A percentile compares a stretch with the other conserved stretches of the same genome.
These are phyloP conservation scores for Cryptococcus deneoformans DNA, from an alignment of 1,284 basidiomycete species.

Conservation along the genomic window DNA sequence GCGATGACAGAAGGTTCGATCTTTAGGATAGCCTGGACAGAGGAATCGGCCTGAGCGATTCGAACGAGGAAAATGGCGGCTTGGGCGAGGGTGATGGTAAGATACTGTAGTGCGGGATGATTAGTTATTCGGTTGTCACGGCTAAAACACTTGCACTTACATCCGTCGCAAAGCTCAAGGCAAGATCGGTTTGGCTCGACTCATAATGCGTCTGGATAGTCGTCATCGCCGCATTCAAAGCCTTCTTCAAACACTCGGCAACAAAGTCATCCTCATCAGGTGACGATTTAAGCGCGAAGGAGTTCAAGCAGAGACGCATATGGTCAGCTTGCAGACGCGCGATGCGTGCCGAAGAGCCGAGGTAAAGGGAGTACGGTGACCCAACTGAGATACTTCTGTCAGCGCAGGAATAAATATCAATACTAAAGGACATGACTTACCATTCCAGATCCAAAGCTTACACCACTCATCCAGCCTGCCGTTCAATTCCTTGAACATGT, in stretches of 20 bases:
- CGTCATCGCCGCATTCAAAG: constrained; percentile 30
- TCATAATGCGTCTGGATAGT: constrained; percentile 37
- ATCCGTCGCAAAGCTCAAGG: constrained; percentile 36
- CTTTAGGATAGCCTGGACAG: constrained; percentile 13
- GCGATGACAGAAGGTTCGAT: constrained; percentile 26
- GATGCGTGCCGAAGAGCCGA: constrained; percentile 29
- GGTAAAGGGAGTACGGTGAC: constrained; percentile 31
- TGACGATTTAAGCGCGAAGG: constrained; percentile 29
- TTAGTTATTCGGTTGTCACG: not conserved
- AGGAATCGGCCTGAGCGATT: constrained; percentile 19
- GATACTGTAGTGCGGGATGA: constrained; percentile 17
- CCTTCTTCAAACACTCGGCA: constrained; percentile 28
- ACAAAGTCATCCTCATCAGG: constrained; percentile 24
- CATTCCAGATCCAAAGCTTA: constrained; percentile 32
- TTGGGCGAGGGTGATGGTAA: constrained; percentile 36
- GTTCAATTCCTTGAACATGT: constrained; percentile 33
- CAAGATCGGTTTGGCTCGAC: constrained; percentile 29
- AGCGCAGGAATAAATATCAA: not conserved
- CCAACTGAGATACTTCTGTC: constrained; percentile 10
- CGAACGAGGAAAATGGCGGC: constrained; percentile 37
- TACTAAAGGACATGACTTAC: constrained; percentile 12
- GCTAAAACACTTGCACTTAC: constrained; percentile 13
- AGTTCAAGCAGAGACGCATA: constrained; percentile 36
- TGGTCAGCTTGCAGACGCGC: constrained; percentile 34
- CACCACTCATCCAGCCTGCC: constrained; percentile 33